Evolutionary conservation across 305 asterid genomes (phyloP).

Genomic region (Withania somnifera): DNA sequence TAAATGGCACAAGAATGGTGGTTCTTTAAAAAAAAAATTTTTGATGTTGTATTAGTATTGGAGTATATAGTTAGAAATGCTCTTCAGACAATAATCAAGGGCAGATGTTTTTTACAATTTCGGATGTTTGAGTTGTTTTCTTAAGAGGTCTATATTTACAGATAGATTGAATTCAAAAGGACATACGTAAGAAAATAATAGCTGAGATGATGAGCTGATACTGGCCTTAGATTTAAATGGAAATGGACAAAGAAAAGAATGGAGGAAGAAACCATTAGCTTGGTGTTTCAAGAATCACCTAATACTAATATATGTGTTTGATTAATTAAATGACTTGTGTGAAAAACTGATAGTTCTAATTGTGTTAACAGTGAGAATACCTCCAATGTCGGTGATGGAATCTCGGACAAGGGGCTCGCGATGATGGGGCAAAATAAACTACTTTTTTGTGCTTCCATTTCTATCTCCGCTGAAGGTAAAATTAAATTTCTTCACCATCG

Average conservation of each 20-base stretch:
- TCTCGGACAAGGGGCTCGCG: conserved; percentile 32
- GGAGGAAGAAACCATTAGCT: not conserved
- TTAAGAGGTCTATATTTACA: not conserved
- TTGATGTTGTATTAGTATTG: too few species aligned
- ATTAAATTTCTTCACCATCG: not conserved
- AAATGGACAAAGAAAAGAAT: not conserved
- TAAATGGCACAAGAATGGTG: not conserved
- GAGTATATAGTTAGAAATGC: too few species aligned
- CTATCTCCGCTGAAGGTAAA: conserved; percentile 66
- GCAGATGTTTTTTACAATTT: not conserved
- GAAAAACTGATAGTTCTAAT: not conserved
- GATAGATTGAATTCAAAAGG: not conserved
- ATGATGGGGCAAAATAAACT: conserved; percentile 41
- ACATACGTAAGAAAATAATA: not conserved
- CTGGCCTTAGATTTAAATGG: not conserved
- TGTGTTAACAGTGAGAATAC: conserved; percentile 33
- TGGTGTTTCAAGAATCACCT: not conserved
- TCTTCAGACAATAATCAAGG: not conserved
- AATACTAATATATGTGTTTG: not conserved
- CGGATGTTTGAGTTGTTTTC: not conserved
- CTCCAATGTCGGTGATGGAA: conserved; percentile 24
- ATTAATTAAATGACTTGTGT: not conserved
- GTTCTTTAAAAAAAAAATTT: not conserved
- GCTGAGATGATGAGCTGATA: not conserved
- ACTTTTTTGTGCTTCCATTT: conserved; percentile 60